These are phyloP conservation scores for Aspergillus bombycis DNA, from an alignment of 2,329 filamentous ascomycete genomes.

Conservation along the genomic window DNA sequence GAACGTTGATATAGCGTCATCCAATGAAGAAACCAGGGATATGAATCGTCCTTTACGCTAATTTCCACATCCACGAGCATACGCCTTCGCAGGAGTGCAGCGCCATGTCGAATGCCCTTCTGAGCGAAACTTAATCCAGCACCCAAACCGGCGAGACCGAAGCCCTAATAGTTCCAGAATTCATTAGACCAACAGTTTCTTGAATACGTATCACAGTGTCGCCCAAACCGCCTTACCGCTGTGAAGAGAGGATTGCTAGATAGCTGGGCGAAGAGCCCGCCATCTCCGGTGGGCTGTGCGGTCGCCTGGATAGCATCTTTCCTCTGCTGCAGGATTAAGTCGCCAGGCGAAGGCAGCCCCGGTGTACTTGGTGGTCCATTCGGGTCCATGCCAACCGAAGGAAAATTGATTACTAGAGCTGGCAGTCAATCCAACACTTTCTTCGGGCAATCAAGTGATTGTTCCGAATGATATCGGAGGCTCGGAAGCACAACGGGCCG, in stretches of 20 bases:
- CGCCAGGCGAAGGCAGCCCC: constrained; percentile 34
- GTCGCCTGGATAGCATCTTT: constrained; percentile 34
- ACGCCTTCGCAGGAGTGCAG: constrained; percentile 76
- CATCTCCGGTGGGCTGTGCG: constrained; percentile 37
- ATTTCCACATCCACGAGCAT: constrained; percentile 96
- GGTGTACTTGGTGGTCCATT: constrained; percentile 35
- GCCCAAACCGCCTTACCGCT: constrained; percentile 42
- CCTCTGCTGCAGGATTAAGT: constrained; percentile 41
- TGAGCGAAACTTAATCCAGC: constrained; percentile 80
- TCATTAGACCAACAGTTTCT: not conserved
- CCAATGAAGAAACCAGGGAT: constrained; percentile 93
- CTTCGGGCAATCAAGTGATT: constrained; percentile 10
- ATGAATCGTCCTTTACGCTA: constrained; percentile 88
- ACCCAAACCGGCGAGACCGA: constrained; percentile 88
- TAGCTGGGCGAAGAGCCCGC: constrained; percentile 48
- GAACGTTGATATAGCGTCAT: constrained; percentile 78
- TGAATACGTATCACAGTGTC: not conserved
- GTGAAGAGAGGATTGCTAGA: constrained; percentile 55
- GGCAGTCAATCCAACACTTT: constrained; percentile 9
- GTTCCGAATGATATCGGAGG: constrained; percentile 25
- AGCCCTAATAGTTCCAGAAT: constrained; percentile 56
- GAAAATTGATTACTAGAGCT: constrained; percentile 10
- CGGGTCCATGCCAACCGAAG: constrained; percentile 41
- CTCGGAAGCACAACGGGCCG: constrained; percentile 38
- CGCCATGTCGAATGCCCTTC: constrained; percentile 71